Evolutionary conservation across 352 stramenopile genomes (phyloP).

Genomic region (Aphanomyces cochlioides): DNA sequence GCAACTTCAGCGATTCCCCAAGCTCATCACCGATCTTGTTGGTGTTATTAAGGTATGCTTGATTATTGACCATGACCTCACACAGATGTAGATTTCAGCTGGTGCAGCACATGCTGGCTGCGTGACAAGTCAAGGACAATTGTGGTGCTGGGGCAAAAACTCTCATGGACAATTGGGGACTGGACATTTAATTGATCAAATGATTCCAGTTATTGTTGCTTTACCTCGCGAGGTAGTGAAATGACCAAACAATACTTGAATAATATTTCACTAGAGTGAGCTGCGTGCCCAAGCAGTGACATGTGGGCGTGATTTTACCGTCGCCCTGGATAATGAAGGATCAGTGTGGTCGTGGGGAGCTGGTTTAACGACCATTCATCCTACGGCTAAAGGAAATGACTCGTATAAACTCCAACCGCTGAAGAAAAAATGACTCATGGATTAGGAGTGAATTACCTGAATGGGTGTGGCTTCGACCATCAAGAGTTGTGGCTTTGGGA

Average conservation of each 20-base stretch:
- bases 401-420: neutral
- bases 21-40: neutral
- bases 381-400: neutral
- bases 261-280: conserved; percentile 13
- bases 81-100: conserved; percentile 41
- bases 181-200: conserved; percentile 40
- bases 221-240: neutral
- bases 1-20: conserved; percentile 56
- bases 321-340: conserved; percentile 63
- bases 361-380: neutral
- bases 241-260: neutral
- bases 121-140: conserved; percentile 44
- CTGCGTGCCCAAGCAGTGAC: conserved; percentile 39
- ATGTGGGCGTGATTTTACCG: conserved; percentile 70
- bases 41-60: conserved; percentile 26
- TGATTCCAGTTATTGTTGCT: conserved; percentile 20
- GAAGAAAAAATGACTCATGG: neutral
- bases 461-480: neutral
- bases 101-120: conserved; percentile 77
- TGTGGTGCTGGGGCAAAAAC: conserved; percentile 79
- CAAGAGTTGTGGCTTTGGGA: neutral
- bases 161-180: conserved; percentile 76
- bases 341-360: conserved; percentile 80
- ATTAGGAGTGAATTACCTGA: conserved; percentile 1
- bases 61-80: conserved; percentile 10